Percentiles rank a stretch among this genome's conserved stretches.
phyloP scores from a whole-genome alignment of 768 basidiomycete species.

The Russula abietina region DNA sequence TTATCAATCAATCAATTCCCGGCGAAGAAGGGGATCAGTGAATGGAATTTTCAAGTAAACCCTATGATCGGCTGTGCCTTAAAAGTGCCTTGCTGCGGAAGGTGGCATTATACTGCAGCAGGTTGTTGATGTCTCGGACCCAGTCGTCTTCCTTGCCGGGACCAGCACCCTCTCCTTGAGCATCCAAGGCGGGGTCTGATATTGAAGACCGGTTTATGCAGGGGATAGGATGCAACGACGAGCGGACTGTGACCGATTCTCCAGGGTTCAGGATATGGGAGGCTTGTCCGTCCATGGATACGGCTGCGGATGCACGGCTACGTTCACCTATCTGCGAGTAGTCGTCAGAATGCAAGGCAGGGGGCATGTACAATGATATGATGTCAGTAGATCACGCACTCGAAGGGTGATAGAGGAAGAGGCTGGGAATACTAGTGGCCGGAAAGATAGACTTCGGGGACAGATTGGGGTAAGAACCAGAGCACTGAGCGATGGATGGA shows the following conservation, averaged over 20 bases:
- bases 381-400: constrained; percentile 38
- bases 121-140: constrained; percentile 94
- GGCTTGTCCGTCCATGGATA: constrained; percentile 90
- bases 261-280: constrained; percentile 78
- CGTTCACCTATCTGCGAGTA: constrained; percentile 67
- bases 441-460: constrained; percentile 85
- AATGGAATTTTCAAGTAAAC: background rate
- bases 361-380: background rate
- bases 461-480: constrained; percentile 94
- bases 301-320: constrained; percentile 79
- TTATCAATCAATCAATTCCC: background rate
- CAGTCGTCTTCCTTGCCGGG: constrained; percentile 87
- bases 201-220: constrained; percentile 87
- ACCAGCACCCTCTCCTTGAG: constrained; percentile 55
- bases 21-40: background rate
- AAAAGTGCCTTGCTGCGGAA: constrained; percentile 86
- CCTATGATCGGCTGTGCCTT: constrained; percentile 60
- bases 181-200: constrained; percentile 41
- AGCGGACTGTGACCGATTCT: constrained; percentile 78
- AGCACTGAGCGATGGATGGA: constrained; percentile 86
- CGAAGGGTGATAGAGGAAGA: constrained; percentile 70
- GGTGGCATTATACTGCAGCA: constrained; percentile 91
- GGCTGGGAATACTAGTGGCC: constrained; percentile 85
- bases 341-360: background rate
- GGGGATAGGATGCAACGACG: constrained; percentile 85